phyloP scores from a whole-genome alignment of 2,329 filamentous ascomycete species.

The Teratosphaeria epicoccoides region DNA sequence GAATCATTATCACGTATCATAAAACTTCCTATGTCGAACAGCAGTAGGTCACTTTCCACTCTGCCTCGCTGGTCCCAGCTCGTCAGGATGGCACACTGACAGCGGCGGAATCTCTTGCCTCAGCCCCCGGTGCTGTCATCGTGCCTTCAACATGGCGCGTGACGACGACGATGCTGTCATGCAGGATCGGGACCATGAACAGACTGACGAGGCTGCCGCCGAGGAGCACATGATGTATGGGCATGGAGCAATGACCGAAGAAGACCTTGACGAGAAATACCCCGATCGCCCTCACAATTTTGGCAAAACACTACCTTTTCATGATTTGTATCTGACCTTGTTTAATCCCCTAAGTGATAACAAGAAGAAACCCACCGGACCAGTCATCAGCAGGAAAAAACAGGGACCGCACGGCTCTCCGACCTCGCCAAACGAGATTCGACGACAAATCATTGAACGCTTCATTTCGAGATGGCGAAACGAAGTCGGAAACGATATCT shows the following conservation, averaged over 20 bases:
- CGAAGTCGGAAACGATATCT: constrained; percentile 85
- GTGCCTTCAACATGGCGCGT: constrained; percentile 18
- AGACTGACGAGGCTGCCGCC: constrained; percentile 27
- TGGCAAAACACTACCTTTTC: constrained; percentile 69
- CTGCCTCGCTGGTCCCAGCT: background rate
- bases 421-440: constrained; percentile 58
- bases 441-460: constrained; percentile 68
- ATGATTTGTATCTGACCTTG: constrained; percentile 62
- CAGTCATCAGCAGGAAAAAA: constrained; percentile 45
- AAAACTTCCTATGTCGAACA: background rate
- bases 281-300: constrained; percentile 75
- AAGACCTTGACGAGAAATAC: constrained; percentile 49
- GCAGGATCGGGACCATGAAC: constrained; percentile 18
- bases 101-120: too few relatives aligned
- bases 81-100: background rate
- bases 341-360: constrained; percentile 76
- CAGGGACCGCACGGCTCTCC: constrained; percentile 46
- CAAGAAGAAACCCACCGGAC: constrained; percentile 57
- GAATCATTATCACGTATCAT: background rate
- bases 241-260: constrained; percentile 31
- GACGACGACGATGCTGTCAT: constrained; percentile 20
- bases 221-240: constrained; percentile 43
- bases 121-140: background rate
- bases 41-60: background rate
- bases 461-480: constrained; percentile 82